These are phyloP conservation scores for Alternaria brassicae DNA, from an alignment of 2,329 filamentous ascomycete species.

Conservation along the genomic window DNA sequence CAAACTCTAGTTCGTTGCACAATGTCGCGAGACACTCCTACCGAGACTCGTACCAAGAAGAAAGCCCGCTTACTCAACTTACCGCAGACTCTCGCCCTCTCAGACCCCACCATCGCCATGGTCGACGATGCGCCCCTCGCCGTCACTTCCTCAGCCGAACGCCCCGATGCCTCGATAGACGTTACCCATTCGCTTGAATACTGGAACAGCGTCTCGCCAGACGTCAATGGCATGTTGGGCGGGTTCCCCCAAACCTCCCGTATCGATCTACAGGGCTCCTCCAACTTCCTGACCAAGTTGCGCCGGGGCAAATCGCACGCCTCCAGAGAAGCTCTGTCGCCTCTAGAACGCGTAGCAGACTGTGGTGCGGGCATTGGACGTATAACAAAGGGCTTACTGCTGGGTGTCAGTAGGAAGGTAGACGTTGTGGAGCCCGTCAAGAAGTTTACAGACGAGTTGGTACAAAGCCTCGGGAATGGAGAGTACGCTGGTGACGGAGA, in stretches of 20 bases:
- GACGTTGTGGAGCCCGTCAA: slow-evolving; percentile 86
- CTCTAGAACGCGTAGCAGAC: slow-evolving; percentile 59
- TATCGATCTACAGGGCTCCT: slow-evolving; percentile 74
- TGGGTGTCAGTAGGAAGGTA: slow-evolving; percentile 71
- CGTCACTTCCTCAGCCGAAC: slow-evolving; percentile 25
- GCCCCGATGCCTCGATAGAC: slow-evolving; percentile 55
- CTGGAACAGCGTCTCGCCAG: slow-evolving; percentile 61
- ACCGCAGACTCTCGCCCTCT: slow-evolving; percentile 2
- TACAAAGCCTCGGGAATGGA: slow-evolving; percentile 31
- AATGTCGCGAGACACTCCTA: neutral
- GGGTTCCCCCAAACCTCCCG: slow-evolving; percentile 72
- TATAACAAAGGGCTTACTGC: slow-evolving; percentile 79
- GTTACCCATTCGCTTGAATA: slow-evolving; percentile 55
- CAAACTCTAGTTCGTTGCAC: neutral
- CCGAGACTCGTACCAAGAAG: neutral
- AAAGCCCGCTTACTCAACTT: slow-evolving; percentile 4
- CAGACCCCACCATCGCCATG: slow-evolving; percentile 36
- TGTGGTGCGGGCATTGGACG: slow-evolving; percentile 79
- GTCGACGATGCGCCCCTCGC: slow-evolving; percentile 29
- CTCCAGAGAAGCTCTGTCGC: slow-evolving; percentile 33
- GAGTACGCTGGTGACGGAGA: slow-evolving; percentile 33
- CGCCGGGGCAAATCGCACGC: slow-evolving; percentile 42
- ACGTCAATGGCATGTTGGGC: slow-evolving; percentile 80
- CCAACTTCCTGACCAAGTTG: slow-evolving; percentile 73
- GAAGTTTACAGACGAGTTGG: slow-evolving; percentile 75